Evolutionary conservation across 345 rosid genomes (phyloP).

Genomic region (Populus simonii): DNA sequence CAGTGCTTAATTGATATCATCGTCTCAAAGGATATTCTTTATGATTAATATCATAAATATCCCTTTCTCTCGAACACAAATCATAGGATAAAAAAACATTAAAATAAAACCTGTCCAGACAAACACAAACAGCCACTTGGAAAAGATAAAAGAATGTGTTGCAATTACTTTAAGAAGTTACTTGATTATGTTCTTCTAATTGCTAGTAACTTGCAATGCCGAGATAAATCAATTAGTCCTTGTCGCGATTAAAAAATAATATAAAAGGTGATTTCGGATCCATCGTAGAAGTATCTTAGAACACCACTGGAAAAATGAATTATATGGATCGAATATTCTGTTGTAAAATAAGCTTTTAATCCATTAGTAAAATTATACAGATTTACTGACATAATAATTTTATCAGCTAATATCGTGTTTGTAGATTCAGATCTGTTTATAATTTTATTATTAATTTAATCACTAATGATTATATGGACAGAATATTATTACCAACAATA

Average conservation of each 20-base stretch:
- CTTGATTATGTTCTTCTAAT: not conserved
- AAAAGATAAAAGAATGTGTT: not conserved
- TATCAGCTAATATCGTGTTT: too few species aligned
- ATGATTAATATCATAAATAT: not conserved
- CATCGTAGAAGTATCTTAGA: not conserved
- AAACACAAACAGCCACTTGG: not conserved
- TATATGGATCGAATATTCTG: too few species aligned
- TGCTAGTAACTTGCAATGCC: not conserved
- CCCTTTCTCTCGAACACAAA: not conserved
- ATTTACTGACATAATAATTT: too few species aligned
- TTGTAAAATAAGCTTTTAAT: too few species aligned
- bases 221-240: not conserved
- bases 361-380: too few species aligned
- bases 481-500: too few species aligned
- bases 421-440: too few species aligned
- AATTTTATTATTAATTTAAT: too few species aligned
- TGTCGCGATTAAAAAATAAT: not conserved
- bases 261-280: not conserved
- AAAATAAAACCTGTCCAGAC: not conserved
- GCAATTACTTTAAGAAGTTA: not conserved
- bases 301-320: too few species aligned
- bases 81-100: not conserved
- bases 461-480: too few species aligned
- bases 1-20: slow-evolving; percentile 1
- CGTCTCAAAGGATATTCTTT: slow-evolving; percentile 13